These are phyloP conservation scores for Microsporum ferrugineum DNA, from an alignment of 2,329 filamentous ascomycete genomes.

Conservation along the genomic window DNA sequence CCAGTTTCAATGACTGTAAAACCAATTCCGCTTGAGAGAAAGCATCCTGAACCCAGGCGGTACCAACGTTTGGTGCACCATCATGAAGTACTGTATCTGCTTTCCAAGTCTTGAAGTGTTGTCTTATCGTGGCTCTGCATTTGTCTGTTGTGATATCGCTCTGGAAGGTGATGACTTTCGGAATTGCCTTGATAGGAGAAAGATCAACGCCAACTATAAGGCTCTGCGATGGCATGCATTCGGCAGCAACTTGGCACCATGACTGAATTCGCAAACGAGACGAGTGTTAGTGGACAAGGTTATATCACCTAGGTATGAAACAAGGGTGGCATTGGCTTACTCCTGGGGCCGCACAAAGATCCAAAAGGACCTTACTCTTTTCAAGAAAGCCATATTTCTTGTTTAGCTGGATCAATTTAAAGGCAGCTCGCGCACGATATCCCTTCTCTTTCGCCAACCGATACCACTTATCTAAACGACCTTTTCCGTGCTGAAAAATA, in stretches of 20 bases:
- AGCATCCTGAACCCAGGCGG: conserved; percentile 94
- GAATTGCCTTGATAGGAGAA: conserved; percentile 88
- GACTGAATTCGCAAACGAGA: conserved; percentile 41
- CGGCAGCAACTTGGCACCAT: conserved; percentile 93
- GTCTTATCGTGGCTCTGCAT: conserved; percentile 76
- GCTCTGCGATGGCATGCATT: conserved; percentile 82
- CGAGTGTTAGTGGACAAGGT: conserved; percentile 18
- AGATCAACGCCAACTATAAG: conserved; percentile 93
- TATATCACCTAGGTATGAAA: neutral
- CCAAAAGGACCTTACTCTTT: conserved; percentile 88
- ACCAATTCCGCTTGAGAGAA: conserved; percentile 94
- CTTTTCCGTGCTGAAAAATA: conserved; percentile 64
- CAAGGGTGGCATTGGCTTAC: conserved; percentile 39
- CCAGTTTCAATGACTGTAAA: conserved; percentile 80
- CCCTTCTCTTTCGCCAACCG: conserved; percentile 97
- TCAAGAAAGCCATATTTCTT: conserved; percentile 98
- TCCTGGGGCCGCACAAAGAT: conserved; percentile 94
- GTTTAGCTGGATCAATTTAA: conserved; percentile 96
- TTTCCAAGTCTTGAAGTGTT: conserved; percentile 91
- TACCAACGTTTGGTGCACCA: conserved; percentile 94
- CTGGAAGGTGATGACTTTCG: conserved; percentile 87
- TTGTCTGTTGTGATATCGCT: conserved; percentile 97
- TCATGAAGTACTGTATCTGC: conserved; percentile 93
- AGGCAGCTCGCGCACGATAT: conserved; percentile 87
- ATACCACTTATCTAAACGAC: conserved; percentile 98